These are phyloP conservation scores for Staphylotrichum longicolle DNA, from an alignment of 495 filamentous ascomycete genomes.

Conservation along the genomic window DNA sequence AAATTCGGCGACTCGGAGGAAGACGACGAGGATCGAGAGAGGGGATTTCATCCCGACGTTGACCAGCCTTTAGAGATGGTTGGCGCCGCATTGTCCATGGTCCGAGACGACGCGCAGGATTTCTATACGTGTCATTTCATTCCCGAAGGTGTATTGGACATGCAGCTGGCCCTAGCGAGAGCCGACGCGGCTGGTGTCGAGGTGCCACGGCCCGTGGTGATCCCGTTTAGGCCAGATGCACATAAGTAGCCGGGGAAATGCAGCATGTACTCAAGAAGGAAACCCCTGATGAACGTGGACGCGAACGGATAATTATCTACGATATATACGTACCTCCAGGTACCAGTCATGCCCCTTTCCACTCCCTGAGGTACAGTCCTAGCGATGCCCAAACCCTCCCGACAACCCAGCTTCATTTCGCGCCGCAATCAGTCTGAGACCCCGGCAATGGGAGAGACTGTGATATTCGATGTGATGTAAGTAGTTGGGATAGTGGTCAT, in stretches of 20 bases:
- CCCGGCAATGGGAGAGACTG: neutral
- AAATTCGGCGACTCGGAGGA: neutral
- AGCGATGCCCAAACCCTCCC: too few relatives aligned
- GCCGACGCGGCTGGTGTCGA: neutral
- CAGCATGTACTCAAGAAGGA: too few relatives aligned
- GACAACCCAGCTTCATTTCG: too few relatives aligned
- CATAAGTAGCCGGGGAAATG: too few relatives aligned
- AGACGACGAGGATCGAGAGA: neutral
- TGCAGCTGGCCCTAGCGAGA: constrained; percentile 6
- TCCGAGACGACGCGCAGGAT: neutral
- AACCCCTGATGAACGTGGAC: too few relatives aligned
- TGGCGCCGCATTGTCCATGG: neutral
- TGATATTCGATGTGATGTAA: neutral
- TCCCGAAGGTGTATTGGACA: constrained; percentile 6
- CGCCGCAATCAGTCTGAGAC: neutral
- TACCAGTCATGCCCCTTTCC: too few relatives aligned
- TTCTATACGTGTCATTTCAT: neutral
- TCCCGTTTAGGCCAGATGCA: neutral
- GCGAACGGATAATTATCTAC: too few relatives aligned
- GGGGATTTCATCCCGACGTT: neutral
- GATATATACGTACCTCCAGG: too few relatives aligned
- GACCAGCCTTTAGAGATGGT: neutral
- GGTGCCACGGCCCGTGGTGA: neutral
- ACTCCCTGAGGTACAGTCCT: too few relatives aligned
- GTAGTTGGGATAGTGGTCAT: neutral